Evolutionary conservation across 176 grass and related monocot genomes (phyloP), one percentile per base, ranked within the genome.

Genomic region (Ensete glaucum): DNA sequence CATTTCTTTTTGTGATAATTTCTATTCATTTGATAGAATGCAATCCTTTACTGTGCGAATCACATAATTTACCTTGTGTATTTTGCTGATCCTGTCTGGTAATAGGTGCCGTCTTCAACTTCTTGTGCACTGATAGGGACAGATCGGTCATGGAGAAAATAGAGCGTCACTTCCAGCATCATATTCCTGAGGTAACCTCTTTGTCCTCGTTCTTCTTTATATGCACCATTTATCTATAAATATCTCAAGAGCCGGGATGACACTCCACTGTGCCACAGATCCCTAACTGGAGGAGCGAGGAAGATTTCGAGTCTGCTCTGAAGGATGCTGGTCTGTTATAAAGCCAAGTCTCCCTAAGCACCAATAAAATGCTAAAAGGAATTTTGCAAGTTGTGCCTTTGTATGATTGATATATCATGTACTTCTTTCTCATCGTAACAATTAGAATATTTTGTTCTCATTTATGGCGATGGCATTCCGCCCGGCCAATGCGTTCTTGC

Each of bases 91-190:
- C 34, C 34, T 43, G 34, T 78, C 21, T 87, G 73, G 75, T 50
- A 53, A 80, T 82, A 99, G 95, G 95, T 81, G 95, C 88, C 82
- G 88, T 99, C 50, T 99, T 99, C 84, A 99, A 99, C 77, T 85
- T 99, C 54, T 14, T 97, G 27, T 97, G 90, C 19, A 89, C 85
- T 21, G 79, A 80, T 71, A 83, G 58, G 56, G 93, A 97, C 79
- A 75, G 60, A 64, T 74, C 72, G 55, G 83, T 97, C 63, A 97
- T 97, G 95, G 89, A 78, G 57, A 93, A 94, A 80, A 99, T 99
- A 24, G 84, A 99, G 88, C 49, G 77, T 29, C 89, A 99, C 67
- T 99, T 94, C 67, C 69, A 83, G 53, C 82, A 91, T 82, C 72
- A 76, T 27, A 57, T 74, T 17, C 72, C 72, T 74, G 72, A 43